phyloP scores from a whole-genome alignment of 2,329 filamentous ascomycete species.

The Colletotrichum shisoi region DNA sequence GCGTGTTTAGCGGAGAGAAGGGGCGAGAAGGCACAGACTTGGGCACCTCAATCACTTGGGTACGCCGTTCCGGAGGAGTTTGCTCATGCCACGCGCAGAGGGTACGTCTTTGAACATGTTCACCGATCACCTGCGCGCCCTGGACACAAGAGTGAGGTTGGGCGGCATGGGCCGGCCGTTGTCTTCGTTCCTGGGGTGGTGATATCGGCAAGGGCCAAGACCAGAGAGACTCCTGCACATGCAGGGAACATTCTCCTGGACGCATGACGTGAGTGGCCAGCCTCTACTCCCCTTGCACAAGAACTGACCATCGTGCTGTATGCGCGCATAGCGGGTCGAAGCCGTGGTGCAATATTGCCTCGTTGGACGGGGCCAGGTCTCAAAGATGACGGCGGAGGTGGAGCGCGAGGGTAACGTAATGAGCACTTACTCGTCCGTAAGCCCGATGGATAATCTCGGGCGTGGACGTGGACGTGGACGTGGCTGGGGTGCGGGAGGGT shows the following conservation, averaged over 20 bases:
- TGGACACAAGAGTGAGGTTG: slow-evolving; percentile 15
- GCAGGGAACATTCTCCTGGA: slow-evolving; percentile 24
- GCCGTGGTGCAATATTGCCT: slow-evolving; percentile 11
- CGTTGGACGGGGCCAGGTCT: slow-evolving; percentile 22
- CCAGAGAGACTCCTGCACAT: slow-evolving; percentile 20
- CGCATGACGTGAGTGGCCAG: slow-evolving; percentile 8
- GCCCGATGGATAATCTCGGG: not conserved
- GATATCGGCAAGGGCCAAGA: slow-evolving; percentile 32
- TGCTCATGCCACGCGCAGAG: not conserved
- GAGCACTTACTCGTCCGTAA: slow-evolving; percentile 12
- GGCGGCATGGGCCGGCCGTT: slow-evolving; percentile 32
- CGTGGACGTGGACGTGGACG: not conserved
- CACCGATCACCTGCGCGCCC: not conserved
- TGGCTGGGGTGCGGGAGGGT: slow-evolving; percentile 25
- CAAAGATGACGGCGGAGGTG: slow-evolving; percentile 3
- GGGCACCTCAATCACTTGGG: slow-evolving; percentile 6
- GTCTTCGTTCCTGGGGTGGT: slow-evolving; percentile 25
- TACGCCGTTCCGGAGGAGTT: slow-evolving; percentile 17
- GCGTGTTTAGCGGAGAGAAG: slow-evolving; percentile 6
- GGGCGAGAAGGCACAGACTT: slow-evolving; percentile 4
- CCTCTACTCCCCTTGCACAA: slow-evolving; percentile 9
- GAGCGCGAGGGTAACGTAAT: slow-evolving; percentile 25
- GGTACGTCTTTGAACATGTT: too few relatives aligned
- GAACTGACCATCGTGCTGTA: slow-evolving; percentile 20
- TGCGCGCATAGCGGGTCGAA: slow-evolving; percentile 1